Base-by-base conservation (phyloP, 148 eudicot genomes). In the Spergularia bocconei region DNA sequence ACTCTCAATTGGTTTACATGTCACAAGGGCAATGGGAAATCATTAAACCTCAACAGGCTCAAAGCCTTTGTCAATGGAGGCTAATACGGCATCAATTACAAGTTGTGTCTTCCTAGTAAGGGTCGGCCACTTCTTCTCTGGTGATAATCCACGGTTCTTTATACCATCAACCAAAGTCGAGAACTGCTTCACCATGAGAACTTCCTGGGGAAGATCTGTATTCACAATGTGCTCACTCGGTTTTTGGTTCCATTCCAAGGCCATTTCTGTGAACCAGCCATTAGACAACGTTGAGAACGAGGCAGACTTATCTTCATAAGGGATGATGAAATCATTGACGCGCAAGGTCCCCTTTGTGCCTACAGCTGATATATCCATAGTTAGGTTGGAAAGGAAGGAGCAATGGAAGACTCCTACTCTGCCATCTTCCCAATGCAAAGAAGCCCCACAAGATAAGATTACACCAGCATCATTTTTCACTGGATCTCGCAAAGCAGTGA, bases 341-440 rank as follows among this genome's bases (percentile, higher is more conserved):
- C 80, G 84, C 55, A 88, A 71, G n/a, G 81, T 84, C 13, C 87
- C 86, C 41, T 85, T 82, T 7, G 93, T 84, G 64, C 93, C 93
- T 15, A 79, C 62, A 12, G 63, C 84, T 6, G 82, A 77, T 2
- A 89, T 20, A 44, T 85, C 85, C 90, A 87, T 87, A 11, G 90
- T 82, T 58, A 89, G 25, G 78, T 85, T 78, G 59, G 87, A 55
- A 51, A 85, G 67, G 75, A 89, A 89, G 4, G 93, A 89, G 78
- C 90, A 89, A 71, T 84, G 64, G 77, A 89, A 89, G 25, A 87
- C 84, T 16, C 84, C 89, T 38, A 73, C 73, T 65, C 69, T 81
- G 13, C 89, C 91, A 52, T 87, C 89, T 71, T 84, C 84, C 90
- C 90, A 89, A 9, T 72, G 71, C 63, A 89, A 70, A 51, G 88